Base-by-base conservation (phyloP, 2,329 filamentous ascomycete genomes). In the Fusarium sp. region DNA sequence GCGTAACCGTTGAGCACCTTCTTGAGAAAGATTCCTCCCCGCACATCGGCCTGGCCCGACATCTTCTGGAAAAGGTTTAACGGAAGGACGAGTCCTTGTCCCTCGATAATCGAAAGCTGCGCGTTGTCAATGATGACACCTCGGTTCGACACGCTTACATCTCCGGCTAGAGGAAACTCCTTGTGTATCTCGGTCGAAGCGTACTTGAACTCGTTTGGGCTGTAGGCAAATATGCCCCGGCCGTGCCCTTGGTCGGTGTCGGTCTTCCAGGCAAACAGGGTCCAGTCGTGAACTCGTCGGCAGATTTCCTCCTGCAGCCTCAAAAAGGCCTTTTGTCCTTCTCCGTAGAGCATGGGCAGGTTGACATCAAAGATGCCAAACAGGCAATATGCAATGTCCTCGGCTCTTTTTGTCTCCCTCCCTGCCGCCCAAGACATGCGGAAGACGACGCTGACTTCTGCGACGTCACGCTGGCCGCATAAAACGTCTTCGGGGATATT, bases 331-430 rank as follows among this genome's bases (percentile, higher is more conserved):
- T 64, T 64, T 4, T 7, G 3, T 2, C 66, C 66, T 15, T 68
- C 66, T 4, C 62, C 66, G 30, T 68, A 68, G 7, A 68, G 45
- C 66, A 68, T 68, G 0, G 66, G 56, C 15, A 68, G 60, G 30
- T 65, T 68, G 25, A 68, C 50, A 14, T 58, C 62, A 9, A 68
- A 68, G 4, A 68, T 65, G 1, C 66, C 66, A 20, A 68, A 58
- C 6, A 68, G 56, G 4, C 66, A 68, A 30, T 68, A 68, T 1
- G 66, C 66, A 4, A 43, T 68, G 6, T 68, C 66, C 30, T 68
- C 66, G 15, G 40, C 9, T 9, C 62, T 45, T 27, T 47, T 47
- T 1, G 66, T 68, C 6, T 52, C 20, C 27, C 66, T 54, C 7
- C 30, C 30, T 10, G 62, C 63, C 37, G 66, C 63, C 66, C 66